Base-by-base conservation (phyloP, 495 filamentous ascomycete genomes). In the Copromyces sp. region DNA sequence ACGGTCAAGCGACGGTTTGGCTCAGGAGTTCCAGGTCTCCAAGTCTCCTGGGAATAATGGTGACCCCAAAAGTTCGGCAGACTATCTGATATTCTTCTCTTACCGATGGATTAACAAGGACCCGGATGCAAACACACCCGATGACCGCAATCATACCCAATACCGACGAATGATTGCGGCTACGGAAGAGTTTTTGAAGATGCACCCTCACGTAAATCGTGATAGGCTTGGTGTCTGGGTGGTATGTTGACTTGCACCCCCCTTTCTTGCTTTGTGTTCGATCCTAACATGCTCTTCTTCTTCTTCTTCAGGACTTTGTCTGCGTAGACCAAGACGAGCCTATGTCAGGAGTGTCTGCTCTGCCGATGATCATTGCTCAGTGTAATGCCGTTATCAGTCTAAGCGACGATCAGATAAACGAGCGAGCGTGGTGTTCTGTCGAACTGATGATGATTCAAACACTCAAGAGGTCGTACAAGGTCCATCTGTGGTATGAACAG, bases 371-470 rank as follows among this genome's bases (percentile, higher is more conserved):
- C 20, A 69, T 79, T 11, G 71, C 74, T 4, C 78, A 78, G 53
- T 78, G 78, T 75, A 71, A 79, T 39, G 76, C 72, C n/a, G 53
- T 77, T n/a, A 77, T 79, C 45, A 78, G 76, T 20, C 44, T 79
- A 20, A 42, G 68, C 12, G 75, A 75, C 37, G 53, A 71, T 41
- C n/a, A n/a, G 3, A 75, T 75, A 71, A 73, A 72, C 39, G 68
- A 68, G 12, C 68, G 78, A 0, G 76, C 78, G 11, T 78, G 78
- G 76, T 79, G 78, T 37, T 78, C 75, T 9, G 75, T 77, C 35
- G 78, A 79, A 45, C 71, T 39, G 4, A 69, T 74, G 53, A 73
- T 79, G 68, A 70, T 77, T 8, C 44, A 70, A 32, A 68, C 45
- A 7, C 69, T 78, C n/a, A 74, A 68, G 53, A 71, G 65, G 11